These are phyloP conservation scores for Candida piceae DNA, from an alignment of 805 yeast species.

Conservation along the genomic window DNA sequence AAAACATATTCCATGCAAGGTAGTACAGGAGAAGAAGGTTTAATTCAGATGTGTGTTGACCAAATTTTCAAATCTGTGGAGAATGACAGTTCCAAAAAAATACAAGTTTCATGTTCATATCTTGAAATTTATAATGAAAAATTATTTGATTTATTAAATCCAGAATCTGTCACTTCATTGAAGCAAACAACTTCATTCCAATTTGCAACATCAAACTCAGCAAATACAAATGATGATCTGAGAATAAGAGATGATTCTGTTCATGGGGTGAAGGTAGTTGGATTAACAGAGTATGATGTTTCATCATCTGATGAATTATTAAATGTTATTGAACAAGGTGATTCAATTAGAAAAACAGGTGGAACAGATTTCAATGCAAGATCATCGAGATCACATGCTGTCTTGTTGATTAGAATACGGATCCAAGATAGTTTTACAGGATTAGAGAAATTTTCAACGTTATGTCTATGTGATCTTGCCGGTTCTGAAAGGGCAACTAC, in stretches of 20 bases:
- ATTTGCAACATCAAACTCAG: constrained; percentile 2
- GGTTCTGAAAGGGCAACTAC: constrained; percentile 90
- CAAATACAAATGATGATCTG: constrained; percentile 42
- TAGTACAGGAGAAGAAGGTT: constrained; percentile 53
- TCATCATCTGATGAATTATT: constrained; percentile 55
- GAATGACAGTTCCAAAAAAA: constrained; percentile 28
- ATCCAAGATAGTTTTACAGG: constrained; percentile 37
- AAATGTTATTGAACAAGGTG: constrained; percentile 60
- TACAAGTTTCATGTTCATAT: constrained; percentile 60
- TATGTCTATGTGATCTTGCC: constrained; percentile 90
- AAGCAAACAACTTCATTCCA: constrained; percentile 7
- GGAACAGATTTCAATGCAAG: constrained; percentile 86
- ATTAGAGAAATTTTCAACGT: constrained; percentile 44
- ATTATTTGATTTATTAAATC: constrained; percentile 66
- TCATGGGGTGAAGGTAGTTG: constrained; percentile 70
- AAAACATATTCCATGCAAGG: constrained; percentile 89
- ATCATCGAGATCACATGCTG: constrained; percentile 89
- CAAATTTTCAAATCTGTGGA: constrained; percentile 50
- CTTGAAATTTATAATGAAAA: constrained; percentile 86
- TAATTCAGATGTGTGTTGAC: constrained; percentile 63
- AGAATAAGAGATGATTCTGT: constrained; percentile 72
- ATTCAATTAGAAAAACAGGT: constrained; percentile 69
- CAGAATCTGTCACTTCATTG: constrained; percentile 25
- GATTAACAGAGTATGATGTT: constrained; percentile 62
- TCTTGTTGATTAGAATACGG: constrained; percentile 62